Percentiles rank a stretch among this genome's conserved stretches.
phyloP scores from a whole-genome alignment of 345 rosid species.

The Rhizophora mangle region DNA sequence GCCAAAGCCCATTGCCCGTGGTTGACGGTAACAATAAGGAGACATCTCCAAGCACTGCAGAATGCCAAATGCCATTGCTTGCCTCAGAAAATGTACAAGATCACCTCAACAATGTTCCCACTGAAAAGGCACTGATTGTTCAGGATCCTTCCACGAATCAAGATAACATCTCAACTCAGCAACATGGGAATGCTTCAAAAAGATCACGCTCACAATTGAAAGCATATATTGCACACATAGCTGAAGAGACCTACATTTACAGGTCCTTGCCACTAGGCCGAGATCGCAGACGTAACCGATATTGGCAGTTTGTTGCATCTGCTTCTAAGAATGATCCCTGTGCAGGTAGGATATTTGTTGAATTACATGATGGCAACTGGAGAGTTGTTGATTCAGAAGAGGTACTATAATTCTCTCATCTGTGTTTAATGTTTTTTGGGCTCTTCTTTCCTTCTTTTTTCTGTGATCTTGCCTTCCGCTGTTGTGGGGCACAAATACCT shows the following conservation, averaged over 20 bases:
- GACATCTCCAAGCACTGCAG: conserved; percentile 51
- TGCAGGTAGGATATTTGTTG: conserved; percentile 87
- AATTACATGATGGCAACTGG: conserved; percentile 76
- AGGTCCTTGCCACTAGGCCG: conserved; percentile 98
- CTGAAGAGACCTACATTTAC: conserved; percentile 91
- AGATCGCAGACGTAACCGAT: conserved; percentile 93
- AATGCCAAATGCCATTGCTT: conserved; percentile 47
- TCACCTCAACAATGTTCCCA: conserved; percentile 36
- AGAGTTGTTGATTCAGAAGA: conserved; percentile 84
- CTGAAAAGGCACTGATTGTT: conserved; percentile 41
- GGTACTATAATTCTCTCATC: conserved; percentile 37
- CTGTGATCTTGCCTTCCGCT: no score
- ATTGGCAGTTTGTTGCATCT: conserved; percentile 94
- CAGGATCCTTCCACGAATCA: conserved; percentile 50
- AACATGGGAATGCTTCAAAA: conserved; percentile 71
- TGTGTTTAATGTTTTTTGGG: not conserved
- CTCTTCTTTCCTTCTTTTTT: not conserved
- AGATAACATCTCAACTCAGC: conserved; percentile 54
- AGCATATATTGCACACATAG: conserved; percentile 79
- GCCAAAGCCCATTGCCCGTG: conserved; percentile 45
- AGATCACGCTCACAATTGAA: conserved; percentile 82
- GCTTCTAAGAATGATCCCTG: conserved; percentile 86
- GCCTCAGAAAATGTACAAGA: conserved; percentile 44
- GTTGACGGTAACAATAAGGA: conserved; percentile 37
- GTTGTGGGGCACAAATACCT: no score